phyloP scores from a whole-genome alignment of 495 filamentous ascomycete species.

The Neurospora terricola region DNA sequence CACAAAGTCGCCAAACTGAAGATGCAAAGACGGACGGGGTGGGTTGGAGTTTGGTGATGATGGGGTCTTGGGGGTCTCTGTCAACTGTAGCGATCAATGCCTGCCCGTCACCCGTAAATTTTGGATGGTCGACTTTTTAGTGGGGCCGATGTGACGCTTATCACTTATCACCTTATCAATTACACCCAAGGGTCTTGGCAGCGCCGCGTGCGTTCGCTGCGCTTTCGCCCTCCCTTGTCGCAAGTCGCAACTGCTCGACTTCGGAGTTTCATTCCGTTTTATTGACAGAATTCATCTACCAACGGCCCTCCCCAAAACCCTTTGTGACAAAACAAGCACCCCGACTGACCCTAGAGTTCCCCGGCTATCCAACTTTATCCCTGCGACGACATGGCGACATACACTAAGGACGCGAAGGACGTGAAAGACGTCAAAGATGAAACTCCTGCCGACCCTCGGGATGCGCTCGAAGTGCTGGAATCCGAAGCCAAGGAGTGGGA shows the following conservation, averaged over 20 bases:
- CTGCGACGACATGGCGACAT: slow-evolving; percentile 7
- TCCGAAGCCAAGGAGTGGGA: slow-evolving; percentile 80
- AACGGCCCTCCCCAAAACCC: not conserved
- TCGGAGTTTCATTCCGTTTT: not conserved
- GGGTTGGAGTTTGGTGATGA: not conserved
- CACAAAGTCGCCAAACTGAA: not conserved
- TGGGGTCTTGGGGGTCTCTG: not conserved
- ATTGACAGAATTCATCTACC: not conserved
- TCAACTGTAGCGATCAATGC: not conserved
- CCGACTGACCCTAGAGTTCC: not conserved
- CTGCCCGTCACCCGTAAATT: not conserved
- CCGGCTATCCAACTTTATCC: not conserved
- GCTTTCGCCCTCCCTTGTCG: not conserved
- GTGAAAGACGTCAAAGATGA: slow-evolving; percentile 11
- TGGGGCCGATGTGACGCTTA: slow-evolving; percentile 15
- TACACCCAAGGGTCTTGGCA: not conserved
- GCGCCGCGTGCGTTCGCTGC: not conserved
- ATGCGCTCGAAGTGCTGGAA: slow-evolving; percentile 76
- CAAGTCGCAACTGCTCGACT: not conserved
- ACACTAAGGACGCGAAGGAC: not conserved
- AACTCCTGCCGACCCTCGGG: slow-evolving; percentile 28
- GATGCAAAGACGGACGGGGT: not conserved
- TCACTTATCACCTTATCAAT: slow-evolving; percentile 8
- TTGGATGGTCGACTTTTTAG: slow-evolving; percentile 10
- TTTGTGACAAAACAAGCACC: not conserved